Evolutionary conservation across 2,329 filamentous ascomycete genomes (phyloP).

Genomic region (Ampelomyces quisqualis): DNA sequence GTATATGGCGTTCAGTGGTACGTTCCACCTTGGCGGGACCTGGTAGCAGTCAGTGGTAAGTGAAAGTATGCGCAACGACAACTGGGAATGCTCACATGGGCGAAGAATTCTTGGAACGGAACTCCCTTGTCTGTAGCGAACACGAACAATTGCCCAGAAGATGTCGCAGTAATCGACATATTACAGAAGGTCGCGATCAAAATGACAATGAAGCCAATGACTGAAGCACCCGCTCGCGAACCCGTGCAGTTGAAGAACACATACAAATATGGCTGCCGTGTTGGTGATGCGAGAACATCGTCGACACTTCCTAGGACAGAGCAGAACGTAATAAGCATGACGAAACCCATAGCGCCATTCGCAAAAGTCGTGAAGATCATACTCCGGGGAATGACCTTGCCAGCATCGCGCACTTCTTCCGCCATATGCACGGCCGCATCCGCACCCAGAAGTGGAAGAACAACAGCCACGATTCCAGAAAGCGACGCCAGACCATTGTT

Average conservation of each 20-base stretch:
- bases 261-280: conserved; percentile 12
- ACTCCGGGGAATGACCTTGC: conserved; percentile 33
- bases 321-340: conserved; percentile 38
- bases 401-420: conserved; percentile 38
- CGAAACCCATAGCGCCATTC: conserved; percentile 42
- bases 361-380: conserved; percentile 44
- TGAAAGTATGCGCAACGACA: too few species aligned
- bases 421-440: conserved; percentile 43
- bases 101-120: too few species aligned
- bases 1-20: conserved; percentile 31
- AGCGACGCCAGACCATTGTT: conserved; percentile 44
- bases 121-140: conserved; percentile 1
- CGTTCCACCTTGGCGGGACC: conserved; percentile 24
- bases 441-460: not conserved
- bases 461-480: conserved; percentile 33
- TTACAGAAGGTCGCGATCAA: conserved; percentile 12
- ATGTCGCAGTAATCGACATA: conserved; percentile 15
- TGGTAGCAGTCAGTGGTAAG: conserved; percentile 8
- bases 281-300: conserved; percentile 5
- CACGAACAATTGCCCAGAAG: conserved; percentile 15
- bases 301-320: not conserved
- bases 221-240: conserved; percentile 10
- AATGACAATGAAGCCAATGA: conserved; percentile 18
- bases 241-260: conserved; percentile 16
- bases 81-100: too few species aligned